phyloP scores from a whole-genome alignment of 768 basidiomycete species.

The Boletus pseudo-olivaceus region DNA sequence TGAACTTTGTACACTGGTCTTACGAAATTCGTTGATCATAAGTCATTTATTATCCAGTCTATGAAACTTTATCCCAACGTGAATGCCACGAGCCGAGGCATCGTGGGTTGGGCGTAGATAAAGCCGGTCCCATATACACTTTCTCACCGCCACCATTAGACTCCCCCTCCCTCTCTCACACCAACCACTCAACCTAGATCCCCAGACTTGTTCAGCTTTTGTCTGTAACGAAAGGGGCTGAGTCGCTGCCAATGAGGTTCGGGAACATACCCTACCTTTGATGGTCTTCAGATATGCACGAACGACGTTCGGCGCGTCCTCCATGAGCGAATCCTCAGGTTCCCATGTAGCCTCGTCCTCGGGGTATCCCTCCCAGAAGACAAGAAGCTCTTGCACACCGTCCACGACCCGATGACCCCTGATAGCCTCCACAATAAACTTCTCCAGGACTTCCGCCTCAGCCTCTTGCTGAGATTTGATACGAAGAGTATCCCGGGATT shows the following conservation, averaged over 20 bases:
- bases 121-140: neutral
- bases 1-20: neutral
- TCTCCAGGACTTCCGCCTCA: conserved; percentile 36
- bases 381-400: conserved; percentile 41
- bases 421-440: conserved; percentile 41
- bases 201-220: neutral
- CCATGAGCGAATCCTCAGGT: conserved; percentile 39
- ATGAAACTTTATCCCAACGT: conserved; percentile 17
- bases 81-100: neutral
- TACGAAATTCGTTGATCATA: conserved; percentile 1
- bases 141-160: conserved; percentile 7
- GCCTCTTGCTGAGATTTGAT: conserved; percentile 37
- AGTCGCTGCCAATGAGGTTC: neutral
- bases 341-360: conserved; percentile 58
- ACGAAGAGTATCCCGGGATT: conserved; percentile 39
- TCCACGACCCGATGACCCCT: conserved; percentile 34
- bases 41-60: neutral
- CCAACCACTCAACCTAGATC: neutral
- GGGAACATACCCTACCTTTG: conserved; percentile 5
- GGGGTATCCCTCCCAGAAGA: conserved; percentile 56
- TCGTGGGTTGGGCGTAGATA: conserved; percentile 10
- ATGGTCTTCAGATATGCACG: conserved; percentile 35
- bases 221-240: conserved; percentile 1
- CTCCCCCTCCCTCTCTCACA: neutral
- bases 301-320: conserved; percentile 48